Base-by-base conservation (phyloP, 2,329 filamentous ascomycete species). In the Taxawa tesnikishii region DNA sequence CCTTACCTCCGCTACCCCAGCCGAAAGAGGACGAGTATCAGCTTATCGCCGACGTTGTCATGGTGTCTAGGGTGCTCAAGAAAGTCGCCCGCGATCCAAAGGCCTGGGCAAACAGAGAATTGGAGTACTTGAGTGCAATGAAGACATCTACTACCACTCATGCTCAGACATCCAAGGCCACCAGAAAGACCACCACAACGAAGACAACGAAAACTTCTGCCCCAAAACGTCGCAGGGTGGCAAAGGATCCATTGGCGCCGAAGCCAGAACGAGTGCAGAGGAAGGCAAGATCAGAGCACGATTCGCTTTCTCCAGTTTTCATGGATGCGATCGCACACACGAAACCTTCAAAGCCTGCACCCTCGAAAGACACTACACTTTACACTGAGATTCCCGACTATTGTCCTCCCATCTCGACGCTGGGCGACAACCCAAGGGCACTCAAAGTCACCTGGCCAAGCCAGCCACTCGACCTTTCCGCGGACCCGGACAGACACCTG, bases 391-490 rank as follows among this genome's bases (percentile, higher is more conserved):
- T 23, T n/a, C 19, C 19, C 8, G 74, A 94, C 53, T 82, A 70
- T 52, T 83, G 75, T 31, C 84, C 84, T 27, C 75, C 80, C 1
- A 49, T 75, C 26, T 59, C 64, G 34, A 76, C 78, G 2, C 68
- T 90, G 4, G 73, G 76, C 6, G 76, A 76, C 46, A 60, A 69
- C 31, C 12, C 14, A 14, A 30, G n/a, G 23, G n/a, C 13, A 13
- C 8, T 10, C 8, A 11, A 31, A 19, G 15, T 10, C 15, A 11
- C 10, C n/a, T 23, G 31, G 15, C 12, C 35, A 17, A 83, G 83
- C 53, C 73, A 69, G 26, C 71, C 78, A 24, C 73, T 90, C 42
- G 80, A 92, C 49, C 72, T 94, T 28, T 73, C 67, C 54, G 66
- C 68, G 37, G 83, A 92, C 47, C 73, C 79, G 5, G 67, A 87